Evolutionary conservation across 148 eudicot genomes (phyloP).

Genomic region (Fagopyrum homotropicum): DNA sequence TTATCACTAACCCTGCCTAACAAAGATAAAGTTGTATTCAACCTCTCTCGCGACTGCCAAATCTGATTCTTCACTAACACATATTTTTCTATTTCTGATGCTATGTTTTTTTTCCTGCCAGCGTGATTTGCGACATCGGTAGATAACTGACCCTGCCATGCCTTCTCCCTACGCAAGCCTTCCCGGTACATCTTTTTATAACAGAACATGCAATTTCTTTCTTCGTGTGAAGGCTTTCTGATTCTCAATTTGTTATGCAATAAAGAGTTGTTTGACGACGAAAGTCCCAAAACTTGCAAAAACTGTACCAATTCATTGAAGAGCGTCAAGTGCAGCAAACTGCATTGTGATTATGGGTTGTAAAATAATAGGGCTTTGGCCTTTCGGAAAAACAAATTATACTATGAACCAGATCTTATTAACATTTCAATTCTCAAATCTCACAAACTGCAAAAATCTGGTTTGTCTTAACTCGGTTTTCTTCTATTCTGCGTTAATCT

Average conservation of each 20-base stretch:
- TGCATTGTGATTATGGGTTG: not conserved
- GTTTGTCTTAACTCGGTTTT: not conserved
- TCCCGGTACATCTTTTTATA: slow-evolving; percentile 17
- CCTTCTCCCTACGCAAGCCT: not conserved
- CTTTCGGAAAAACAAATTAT: not conserved
- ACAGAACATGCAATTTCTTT: not conserved
- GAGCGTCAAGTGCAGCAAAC: not conserved
- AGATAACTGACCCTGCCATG: slow-evolving; percentile 10
- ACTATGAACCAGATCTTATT: not conserved
- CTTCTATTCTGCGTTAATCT: not conserved
- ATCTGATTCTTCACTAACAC: not conserved
- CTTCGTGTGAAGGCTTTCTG: not conserved
- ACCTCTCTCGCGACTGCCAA: not conserved
- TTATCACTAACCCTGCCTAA: not conserved
- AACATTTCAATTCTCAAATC: not conserved
- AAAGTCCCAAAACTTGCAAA: not conserved
- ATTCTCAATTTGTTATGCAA: slow-evolving; percentile 1
- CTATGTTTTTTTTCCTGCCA: slow-evolving; percentile 7
- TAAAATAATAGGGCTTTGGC: not conserved
- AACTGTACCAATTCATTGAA: not conserved
- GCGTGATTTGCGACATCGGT: slow-evolving; percentile 35
- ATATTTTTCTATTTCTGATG: slow-evolving; percentile 4
- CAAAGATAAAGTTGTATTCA: not conserved
- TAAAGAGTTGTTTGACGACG: not conserved
- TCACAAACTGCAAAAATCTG: not conserved